Percentiles rank a stretch among this genome's conserved stretches.
These are phyloP conservation scores for Brassica hybrid DNA, from an alignment of 441 rosid species.

Conservation along the genomic window DNA sequence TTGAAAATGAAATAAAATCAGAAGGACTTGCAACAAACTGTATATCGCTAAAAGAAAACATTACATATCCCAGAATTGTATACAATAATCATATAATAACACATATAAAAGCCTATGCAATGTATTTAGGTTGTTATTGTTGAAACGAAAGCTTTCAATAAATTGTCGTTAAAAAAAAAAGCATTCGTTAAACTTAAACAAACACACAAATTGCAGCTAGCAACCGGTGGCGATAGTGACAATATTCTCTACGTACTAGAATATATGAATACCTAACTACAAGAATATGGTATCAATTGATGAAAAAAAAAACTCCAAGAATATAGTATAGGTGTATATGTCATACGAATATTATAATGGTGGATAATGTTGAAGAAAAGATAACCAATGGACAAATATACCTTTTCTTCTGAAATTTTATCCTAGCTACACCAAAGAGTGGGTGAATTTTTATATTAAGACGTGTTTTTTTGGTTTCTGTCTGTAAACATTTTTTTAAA, in stretches of 20 bases:
- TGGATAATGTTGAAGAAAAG: background rate
- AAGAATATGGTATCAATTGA: background rate
- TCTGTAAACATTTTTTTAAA: background rate
- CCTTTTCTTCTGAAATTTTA: background rate
- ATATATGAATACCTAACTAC: background rate
- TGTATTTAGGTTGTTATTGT: background rate
- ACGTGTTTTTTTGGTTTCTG: background rate
- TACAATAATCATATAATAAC: background rate
- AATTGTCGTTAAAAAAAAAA: too few species aligned
- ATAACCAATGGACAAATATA: background rate
- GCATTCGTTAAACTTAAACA: background rate
- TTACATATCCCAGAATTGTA: background rate
- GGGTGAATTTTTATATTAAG: background rate
- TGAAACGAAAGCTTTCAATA: background rate
- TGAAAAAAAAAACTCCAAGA: background rate
- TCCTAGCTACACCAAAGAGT: background rate
- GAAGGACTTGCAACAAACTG: background rate
- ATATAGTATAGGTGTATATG: background rate
- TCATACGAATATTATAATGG: background rate
- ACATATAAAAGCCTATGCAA: background rate
- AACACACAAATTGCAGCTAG: constrained; percentile 7
- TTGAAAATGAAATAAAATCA: background rate
- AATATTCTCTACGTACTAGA: background rate
- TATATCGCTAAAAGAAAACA: background rate
- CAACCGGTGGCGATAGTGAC: constrained; percentile 1